phyloP scores from a whole-genome alignment of 768 basidiomycete genomes.

The Hemileccinum impolitum region DNA sequence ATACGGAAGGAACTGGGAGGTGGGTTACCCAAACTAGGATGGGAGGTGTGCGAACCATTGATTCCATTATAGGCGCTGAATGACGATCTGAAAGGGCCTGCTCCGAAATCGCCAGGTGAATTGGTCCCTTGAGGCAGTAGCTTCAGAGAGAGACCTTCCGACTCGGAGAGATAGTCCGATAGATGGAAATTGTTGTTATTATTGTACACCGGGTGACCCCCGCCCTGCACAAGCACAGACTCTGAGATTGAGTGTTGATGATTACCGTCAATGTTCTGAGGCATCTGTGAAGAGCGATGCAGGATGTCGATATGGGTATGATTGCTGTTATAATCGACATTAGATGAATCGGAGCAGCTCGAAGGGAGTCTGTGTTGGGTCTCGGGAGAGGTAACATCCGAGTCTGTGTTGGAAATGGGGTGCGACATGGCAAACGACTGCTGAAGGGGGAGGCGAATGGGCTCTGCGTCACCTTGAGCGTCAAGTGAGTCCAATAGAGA shows the following conservation, averaged over 20 bases:
- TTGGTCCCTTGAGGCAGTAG: constrained; percentile 27
- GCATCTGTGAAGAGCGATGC: constrained; percentile 24
- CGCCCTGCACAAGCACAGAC: constrained; percentile 31
- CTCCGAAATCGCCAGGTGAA: constrained; percentile 33
- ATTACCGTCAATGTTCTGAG: constrained; percentile 29
- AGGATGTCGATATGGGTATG: constrained; percentile 35
- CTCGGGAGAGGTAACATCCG: constrained; percentile 48
- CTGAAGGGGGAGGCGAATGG: constrained; percentile 33
- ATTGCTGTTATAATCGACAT: constrained; percentile 35
- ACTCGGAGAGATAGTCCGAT: constrained; percentile 34
- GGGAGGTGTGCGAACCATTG: constrained; percentile 22
- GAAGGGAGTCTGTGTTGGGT: constrained; percentile 49
- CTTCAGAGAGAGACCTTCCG: constrained; percentile 33
- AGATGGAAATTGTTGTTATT: constrained; percentile 32
- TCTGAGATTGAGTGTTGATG: constrained; percentile 32
- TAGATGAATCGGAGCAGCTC: constrained; percentile 51
- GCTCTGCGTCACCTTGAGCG: constrained; percentile 81
- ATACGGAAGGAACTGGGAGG: constrained; percentile 35
- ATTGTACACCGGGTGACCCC: constrained; percentile 41
- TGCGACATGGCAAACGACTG: constrained; percentile 44
- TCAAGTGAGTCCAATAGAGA: constrained; percentile 80
- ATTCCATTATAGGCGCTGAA: constrained; percentile 33
- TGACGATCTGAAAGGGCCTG: constrained; percentile 35
- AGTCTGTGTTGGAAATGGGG: constrained; percentile 52
- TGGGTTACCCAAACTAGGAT: constrained; percentile 26